Percentiles rank a stretch among this genome's conserved stretches.
Evolutionary conservation across 441 rosid genomes (phyloP).

Genomic region (Aquilaria agallochum): DNA sequence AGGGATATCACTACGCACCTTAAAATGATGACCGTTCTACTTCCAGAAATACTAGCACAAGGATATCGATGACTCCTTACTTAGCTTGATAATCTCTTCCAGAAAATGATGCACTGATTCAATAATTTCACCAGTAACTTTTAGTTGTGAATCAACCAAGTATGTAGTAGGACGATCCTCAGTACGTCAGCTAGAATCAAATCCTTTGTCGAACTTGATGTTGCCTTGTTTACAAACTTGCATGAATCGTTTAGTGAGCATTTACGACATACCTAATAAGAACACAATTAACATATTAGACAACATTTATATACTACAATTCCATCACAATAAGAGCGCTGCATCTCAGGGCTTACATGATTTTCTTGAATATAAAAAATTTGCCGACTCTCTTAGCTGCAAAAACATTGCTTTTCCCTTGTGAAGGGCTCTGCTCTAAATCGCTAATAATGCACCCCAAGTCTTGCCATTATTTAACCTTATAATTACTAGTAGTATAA

Average conservation of each 20-base stretch:
- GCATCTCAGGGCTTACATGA: conserved; percentile 36
- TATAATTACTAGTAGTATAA: background rate
- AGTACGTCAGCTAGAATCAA: conserved; percentile 49
- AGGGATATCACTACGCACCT: no score
- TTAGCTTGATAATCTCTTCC: conserved; percentile 47
- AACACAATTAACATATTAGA: background rate
- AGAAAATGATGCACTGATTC: conserved; percentile 46
- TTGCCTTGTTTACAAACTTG: conserved; percentile 51
- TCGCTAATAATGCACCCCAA: no score
- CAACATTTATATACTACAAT: background rate
- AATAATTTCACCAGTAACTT: conserved; percentile 50
- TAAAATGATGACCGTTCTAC: no score
- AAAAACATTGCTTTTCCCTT: conserved; percentile 36
- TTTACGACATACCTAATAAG: conserved; percentile 55
- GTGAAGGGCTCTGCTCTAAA: conserved; percentile 37
- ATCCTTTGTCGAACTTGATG: conserved; percentile 29
- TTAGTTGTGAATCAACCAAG: conserved; percentile 38
- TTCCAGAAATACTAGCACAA: no score
- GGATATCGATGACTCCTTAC: conserved; percentile 4
- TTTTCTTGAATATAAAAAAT: conserved; percentile 64
- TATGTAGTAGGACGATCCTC: conserved; percentile 39
- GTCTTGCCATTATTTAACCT: background rate
- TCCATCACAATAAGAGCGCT: background rate
- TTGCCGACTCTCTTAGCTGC: conserved; percentile 67
- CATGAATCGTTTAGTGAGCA: conserved; percentile 63